phyloP scores from a whole-genome alignment of 2,329 filamentous ascomycete species.

The Aureobasidium vineae region DNA sequence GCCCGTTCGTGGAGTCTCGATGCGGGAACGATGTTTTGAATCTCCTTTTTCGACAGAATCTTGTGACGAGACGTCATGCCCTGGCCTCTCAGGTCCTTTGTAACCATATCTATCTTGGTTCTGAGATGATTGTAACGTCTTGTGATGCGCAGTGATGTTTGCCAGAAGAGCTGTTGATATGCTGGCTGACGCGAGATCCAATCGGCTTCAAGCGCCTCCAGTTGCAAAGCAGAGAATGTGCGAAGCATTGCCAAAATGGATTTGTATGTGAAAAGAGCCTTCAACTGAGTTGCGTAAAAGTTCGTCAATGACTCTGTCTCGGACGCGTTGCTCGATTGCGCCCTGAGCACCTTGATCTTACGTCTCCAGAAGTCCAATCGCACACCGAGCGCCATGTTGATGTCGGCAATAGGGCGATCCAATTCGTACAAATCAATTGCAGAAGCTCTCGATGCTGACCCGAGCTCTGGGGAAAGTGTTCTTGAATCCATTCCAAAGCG shows the following conservation, averaged over 20 bases:
- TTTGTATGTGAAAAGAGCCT: background rate
- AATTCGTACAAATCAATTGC: background rate
- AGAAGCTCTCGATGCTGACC: background rate
- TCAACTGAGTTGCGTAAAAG: background rate
- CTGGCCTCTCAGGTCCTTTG: background rate
- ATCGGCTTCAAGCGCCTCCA: conserved; percentile 1
- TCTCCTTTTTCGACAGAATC: background rate
- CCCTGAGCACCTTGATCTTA: background rate
- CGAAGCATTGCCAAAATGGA: background rate
- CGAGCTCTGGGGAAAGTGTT: background rate
- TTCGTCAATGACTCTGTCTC: background rate
- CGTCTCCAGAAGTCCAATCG: background rate
- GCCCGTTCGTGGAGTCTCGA: background rate
- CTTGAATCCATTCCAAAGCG: background rate
- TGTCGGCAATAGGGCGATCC: background rate
- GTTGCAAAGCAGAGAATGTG: background rate
- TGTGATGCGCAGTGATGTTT: background rate
- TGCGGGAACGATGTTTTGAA: background rate
- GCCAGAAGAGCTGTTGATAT: conserved; percentile 13
- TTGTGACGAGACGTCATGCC: background rate
- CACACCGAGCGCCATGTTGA: background rate
- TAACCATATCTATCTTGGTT: background rate
- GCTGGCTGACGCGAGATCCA: conserved; percentile 3
- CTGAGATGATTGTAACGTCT: background rate
- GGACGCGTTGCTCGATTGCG: background rate